Conservation (phyloP, 768 basidiomycete genomes). For the Tubosaeta sp. region DNA sequence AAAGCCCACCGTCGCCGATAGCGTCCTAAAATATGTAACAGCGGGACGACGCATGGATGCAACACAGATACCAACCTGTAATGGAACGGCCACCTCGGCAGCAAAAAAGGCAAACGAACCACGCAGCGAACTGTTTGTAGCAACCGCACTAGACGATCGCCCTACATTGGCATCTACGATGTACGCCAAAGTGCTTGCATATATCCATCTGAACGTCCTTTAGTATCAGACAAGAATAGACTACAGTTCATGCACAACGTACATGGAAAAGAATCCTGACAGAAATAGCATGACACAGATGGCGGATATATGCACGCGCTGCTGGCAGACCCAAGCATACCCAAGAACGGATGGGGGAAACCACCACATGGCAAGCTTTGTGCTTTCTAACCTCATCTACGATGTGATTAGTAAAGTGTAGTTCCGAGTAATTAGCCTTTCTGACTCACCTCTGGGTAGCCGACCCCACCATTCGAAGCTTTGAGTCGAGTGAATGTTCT, state of each 20-base stretch:
- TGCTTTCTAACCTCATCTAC: conserved; percentile 74
- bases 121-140: conserved; percentile 72
- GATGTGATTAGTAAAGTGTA: neutral
- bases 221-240: neutral
- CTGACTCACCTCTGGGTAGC: conserved; percentile 59
- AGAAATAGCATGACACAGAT: conserved; percentile 74
- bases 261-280: conserved; percentile 74
- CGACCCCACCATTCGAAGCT: conserved; percentile 42
- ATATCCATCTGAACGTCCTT: conserved; percentile 44
- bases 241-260: conserved; percentile 18
- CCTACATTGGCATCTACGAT: conserved; percentile 86
- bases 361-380: conserved; percentile 46
- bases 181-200: conserved; percentile 74
- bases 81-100: conserved; percentile 70
- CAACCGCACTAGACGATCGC: conserved; percentile 71
- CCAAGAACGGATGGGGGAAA: conserved; percentile 58
- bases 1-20: conserved; percentile 79
- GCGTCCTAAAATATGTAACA: conserved; percentile 39
- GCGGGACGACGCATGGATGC: neutral
- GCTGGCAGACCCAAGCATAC: conserved; percentile 74
- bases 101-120: conserved; percentile 65
- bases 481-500: conserved; percentile 42
- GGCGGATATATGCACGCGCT: conserved; percentile 61
- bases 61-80: conserved; percentile 39
- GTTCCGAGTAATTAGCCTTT: neutral